phyloP scores from a whole-genome alignment of 805 yeast genomes.

The Scheffersomyces lignosus region DNA sequence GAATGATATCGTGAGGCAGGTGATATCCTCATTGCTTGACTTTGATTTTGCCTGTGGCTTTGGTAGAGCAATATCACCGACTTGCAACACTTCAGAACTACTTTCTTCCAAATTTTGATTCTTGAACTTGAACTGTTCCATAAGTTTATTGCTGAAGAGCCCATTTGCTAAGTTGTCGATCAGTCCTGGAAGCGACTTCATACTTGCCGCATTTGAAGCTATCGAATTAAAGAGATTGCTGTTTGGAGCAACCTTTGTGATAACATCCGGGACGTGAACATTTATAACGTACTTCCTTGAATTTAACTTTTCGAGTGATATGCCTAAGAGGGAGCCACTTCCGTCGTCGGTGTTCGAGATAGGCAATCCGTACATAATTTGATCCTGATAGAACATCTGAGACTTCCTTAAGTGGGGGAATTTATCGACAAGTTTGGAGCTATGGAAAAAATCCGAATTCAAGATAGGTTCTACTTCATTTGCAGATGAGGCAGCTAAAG shows the following conservation, averaged over 20 bases:
- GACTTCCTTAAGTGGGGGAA: conserved; percentile 31
- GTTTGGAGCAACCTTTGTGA: conserved; percentile 33
- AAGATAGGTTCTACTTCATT: conserved; percentile 14
- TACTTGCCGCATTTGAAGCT: conserved; percentile 5
- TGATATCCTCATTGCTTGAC: conserved; percentile 4
- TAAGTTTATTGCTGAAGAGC: conserved; percentile 16
- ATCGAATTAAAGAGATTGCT: conserved; percentile 16
- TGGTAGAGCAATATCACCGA: conserved; percentile 13
- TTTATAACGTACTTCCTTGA: conserved; percentile 34
- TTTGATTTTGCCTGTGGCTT: neutral
- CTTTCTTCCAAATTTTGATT: conserved; percentile 16
- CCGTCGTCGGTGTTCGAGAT: neutral
- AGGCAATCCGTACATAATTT: conserved; percentile 32
- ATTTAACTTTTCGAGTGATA: conserved; percentile 39
- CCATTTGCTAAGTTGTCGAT: conserved; percentile 9
- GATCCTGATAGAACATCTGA: conserved; percentile 24
- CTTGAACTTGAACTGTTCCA: conserved; percentile 12
- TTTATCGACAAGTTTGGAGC: conserved; percentile 17
- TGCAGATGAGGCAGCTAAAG: conserved; percentile 18
- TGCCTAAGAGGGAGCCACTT: conserved; percentile 16
- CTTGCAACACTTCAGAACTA: conserved; percentile 7
- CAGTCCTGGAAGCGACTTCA: conserved; percentile 10
- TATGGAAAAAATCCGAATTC: conserved; percentile 3
- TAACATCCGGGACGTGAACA: conserved; percentile 45
- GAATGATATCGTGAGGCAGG: conserved; percentile 39